A percentile compares a stretch with the other conserved stretches of the same genome.
These are phyloP conservation scores for Cryphonectria parasitica DNA, from an alignment of 2,329 filamentous ascomycete genomes.

Conservation along the genomic window DNA sequence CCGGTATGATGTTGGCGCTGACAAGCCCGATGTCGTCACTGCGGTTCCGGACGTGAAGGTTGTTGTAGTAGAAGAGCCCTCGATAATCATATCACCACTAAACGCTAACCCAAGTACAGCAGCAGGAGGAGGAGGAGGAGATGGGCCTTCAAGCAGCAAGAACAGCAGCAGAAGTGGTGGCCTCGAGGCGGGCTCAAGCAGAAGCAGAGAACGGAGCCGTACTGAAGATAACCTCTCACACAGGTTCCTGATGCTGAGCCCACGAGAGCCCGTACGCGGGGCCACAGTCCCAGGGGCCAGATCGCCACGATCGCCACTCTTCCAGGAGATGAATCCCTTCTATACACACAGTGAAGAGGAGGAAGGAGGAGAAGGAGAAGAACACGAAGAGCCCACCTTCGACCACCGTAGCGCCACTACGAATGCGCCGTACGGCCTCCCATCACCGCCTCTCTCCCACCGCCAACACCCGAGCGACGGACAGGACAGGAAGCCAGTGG, in stretches of 20 bases:
- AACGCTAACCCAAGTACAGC: not conserved
- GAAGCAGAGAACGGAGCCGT: conserved; percentile 6
- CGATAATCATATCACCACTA: not conserved
- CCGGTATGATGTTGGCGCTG: not conserved
- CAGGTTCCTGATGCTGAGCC: not conserved
- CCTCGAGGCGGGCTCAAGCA: not conserved
- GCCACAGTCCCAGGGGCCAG: conserved; percentile 17
- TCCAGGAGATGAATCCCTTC: conserved; percentile 22
- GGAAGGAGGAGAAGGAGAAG: not conserved
- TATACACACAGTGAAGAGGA: conserved; percentile 10
- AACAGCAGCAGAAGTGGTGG: not conserved
- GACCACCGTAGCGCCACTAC: conserved; percentile 11
- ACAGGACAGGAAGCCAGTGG: conserved; percentile 44
- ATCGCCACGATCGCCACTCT: conserved; percentile 24
- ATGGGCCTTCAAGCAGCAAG: not conserved
- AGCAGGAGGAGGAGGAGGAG: not conserved
- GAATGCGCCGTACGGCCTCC: conserved; percentile 26
- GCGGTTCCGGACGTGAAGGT: conserved; percentile 4
- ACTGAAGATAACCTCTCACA: conserved; percentile 12
- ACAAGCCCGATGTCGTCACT: conserved; percentile 5
- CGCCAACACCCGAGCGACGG: conserved; percentile 37
- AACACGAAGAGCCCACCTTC: not conserved
- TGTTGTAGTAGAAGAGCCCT: not conserved
- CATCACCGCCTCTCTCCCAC: conserved; percentile 45
- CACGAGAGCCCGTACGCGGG: conserved; percentile 19